Base-by-base conservation (phyloP, 2,329 filamentous ascomycete genomes). In the Ilyonectria robusta region DNA sequence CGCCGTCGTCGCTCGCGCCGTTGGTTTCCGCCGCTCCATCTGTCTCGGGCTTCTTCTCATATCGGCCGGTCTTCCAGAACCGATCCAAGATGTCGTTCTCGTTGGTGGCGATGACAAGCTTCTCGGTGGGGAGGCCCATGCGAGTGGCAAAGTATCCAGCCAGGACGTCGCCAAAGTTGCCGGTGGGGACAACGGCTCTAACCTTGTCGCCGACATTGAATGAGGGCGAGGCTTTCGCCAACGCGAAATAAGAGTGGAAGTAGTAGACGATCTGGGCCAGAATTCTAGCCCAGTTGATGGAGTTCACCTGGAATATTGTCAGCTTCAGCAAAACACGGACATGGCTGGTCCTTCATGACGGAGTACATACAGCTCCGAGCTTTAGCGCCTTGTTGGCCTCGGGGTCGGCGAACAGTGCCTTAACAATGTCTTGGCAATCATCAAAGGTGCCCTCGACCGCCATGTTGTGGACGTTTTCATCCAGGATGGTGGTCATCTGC, bases 211-310 rank as follows among this genome's bases (percentile, higher is more conserved):
- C 89, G 26, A 91, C 76, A 65, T 89, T 87, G 80, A 92, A 92
- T 17, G 83, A 81, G 0, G 87, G 77, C 4, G 89, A 88, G 57
- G 87, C 84, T 78, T 86, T 88, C 67, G 86, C 87, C 37, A 99
- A 90, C 15, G 91, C 85, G 83, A 98, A 97, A 86, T 98, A 98
- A 13, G 96, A 91, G 81, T 96, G 87, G 85, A 98, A 97, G 86
- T 97, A 99, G 87, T 97, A 98, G 67, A 94, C 94, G 71, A 97
- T 98, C 84, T 99, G 96, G 13, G 96, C 95, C 42, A 99, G 88
- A 74, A 99, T 98, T 74, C 96, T 89, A 2, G 95, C 93, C 89
- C 92, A 98, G 84, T 98, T 98, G 84, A 98, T 98, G 51, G 93
- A 96, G 85, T 98, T 98, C 26, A 26, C 26, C 26, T 26, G 26